Conservation (phyloP, 768 basidiomycete genomes). For the Mycena kentingensis region DNA sequence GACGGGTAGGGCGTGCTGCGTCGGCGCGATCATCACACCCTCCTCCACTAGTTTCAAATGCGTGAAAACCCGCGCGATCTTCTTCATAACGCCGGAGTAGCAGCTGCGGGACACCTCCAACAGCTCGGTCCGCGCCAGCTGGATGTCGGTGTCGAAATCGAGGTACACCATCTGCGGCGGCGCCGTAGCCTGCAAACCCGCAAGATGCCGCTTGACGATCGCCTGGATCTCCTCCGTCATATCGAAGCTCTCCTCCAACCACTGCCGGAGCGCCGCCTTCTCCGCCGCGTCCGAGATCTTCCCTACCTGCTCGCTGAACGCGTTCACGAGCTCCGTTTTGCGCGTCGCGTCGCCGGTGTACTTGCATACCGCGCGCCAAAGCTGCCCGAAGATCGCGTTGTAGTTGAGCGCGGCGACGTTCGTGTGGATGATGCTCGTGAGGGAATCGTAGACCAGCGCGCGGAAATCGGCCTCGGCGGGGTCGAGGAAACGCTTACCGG, state of each 20-base stretch:
- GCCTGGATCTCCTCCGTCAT: conserved; percentile 28
- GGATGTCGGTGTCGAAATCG: conserved; percentile 31
- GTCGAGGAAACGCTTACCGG: conserved; percentile 24
- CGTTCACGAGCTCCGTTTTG: conserved; percentile 22
- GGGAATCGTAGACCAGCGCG: conserved; percentile 23
- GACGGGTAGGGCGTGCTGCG: conserved; percentile 28
- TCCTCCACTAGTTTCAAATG: conserved; percentile 31
- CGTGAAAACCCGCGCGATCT: conserved; percentile 28
- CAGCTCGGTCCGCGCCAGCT: conserved; percentile 30
- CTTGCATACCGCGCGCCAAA: conserved; percentile 33
- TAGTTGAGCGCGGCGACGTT: conserved; percentile 31
- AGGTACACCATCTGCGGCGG: conserved; percentile 25
- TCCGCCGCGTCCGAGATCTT: conserved; percentile 20
- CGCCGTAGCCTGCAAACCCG: conserved; percentile 1
- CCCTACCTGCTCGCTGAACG: conserved; percentile 27
- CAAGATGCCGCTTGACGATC: conserved; percentile 21
- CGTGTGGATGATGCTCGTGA: conserved; percentile 27
- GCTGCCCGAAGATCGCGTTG: conserved; percentile 32
- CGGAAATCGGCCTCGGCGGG: conserved; percentile 24
- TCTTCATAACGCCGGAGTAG: conserved; percentile 27
- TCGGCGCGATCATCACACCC: conserved; percentile 23
- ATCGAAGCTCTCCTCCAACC: conserved; percentile 33
- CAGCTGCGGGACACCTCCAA: conserved; percentile 32
- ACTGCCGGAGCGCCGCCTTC: conserved; percentile 25
- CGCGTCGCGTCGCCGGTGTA: conserved; percentile 16